These are phyloP conservation scores for Neoconidiobolus thromboides DNA, from an alignment of 371 early-diverging fungal species.

Conservation along the genomic window DNA sequence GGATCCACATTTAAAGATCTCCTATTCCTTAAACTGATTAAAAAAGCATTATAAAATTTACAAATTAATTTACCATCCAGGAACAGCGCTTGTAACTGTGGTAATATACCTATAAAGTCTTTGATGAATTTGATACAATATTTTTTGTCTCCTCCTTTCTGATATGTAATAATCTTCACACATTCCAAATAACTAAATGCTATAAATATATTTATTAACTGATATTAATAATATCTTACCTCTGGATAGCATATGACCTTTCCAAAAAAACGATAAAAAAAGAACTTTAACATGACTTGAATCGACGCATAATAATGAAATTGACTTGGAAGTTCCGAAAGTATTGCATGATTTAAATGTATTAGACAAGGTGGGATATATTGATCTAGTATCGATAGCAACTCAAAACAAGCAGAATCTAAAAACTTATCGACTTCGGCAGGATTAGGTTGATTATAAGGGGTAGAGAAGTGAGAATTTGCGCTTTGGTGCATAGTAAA, in stretches of 20 bases:
- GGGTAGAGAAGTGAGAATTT: not conserved
- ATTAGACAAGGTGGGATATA: slow-evolving; percentile 17
- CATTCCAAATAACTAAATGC: too few relatives aligned
- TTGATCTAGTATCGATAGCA: slow-evolving; percentile 14
- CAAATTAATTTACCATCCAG: too few relatives aligned
- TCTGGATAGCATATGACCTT: slow-evolving; percentile 21
- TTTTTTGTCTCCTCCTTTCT: too few relatives aligned
- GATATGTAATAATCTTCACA: too few relatives aligned
- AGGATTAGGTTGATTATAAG: slow-evolving; percentile 8
- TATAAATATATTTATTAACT: too few relatives aligned
- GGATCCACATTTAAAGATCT: too few relatives aligned
- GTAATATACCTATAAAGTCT: too few relatives aligned
- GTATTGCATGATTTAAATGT: slow-evolving; percentile 13
- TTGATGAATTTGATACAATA: too few relatives aligned
- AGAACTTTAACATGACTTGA: slow-evolving; percentile 19
- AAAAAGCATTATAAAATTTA: too few relatives aligned
- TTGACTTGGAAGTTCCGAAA: slow-evolving; percentile 11
- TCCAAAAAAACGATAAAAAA: slow-evolving; percentile 21
- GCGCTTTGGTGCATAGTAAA: too few relatives aligned
- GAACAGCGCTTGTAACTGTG: too few relatives aligned
- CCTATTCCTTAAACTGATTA: too few relatives aligned
- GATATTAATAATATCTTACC: slow-evolving; percentile 8
- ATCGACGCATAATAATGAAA: slow-evolving; percentile 16
- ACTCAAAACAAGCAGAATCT: slow-evolving; percentile 16
- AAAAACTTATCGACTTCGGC: slow-evolving; percentile 15